A percentile compares a stretch with the other conserved stretches of the same genome.
Conservation (phyloP, 2,329 filamentous ascomycete species). For the Phaeosphaeria sp. region DNA sequence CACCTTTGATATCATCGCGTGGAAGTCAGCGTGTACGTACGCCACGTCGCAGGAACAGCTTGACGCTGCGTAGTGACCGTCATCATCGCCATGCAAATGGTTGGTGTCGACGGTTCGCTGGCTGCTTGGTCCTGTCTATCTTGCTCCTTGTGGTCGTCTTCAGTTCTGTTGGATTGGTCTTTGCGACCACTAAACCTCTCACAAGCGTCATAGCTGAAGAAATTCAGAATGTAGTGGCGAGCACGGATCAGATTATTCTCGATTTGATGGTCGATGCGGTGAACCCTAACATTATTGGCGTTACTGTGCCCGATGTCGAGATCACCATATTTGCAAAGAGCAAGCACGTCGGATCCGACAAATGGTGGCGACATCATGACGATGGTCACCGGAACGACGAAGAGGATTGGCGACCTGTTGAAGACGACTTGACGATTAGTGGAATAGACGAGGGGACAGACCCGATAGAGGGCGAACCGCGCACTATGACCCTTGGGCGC, state of each 20-base stretch:
- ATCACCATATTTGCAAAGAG: conserved; percentile 95
- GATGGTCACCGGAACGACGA: conserved; percentile 25
- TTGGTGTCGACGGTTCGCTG: conserved; percentile 78
- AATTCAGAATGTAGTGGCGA: conserved; percentile 89
- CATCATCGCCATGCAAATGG: conserved; percentile 60
- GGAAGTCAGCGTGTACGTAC: conserved; percentile 62
- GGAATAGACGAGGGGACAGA: conserved; percentile 64
- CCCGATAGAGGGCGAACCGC: conserved; percentile 68
- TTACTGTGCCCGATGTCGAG: conserved; percentile 85
- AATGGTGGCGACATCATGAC: conserved; percentile 50
- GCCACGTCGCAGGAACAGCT: conserved; percentile 60
- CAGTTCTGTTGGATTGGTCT: conserved; percentile 86
- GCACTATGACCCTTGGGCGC: conserved; percentile 90
- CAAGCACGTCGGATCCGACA: conserved; percentile 75
- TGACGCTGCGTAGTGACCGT: conserved; percentile 73
- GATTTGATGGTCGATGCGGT: conserved; percentile 86
- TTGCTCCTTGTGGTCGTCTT: conserved; percentile 82
- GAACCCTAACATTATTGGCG: conserved; percentile 91
- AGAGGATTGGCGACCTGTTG: conserved; percentile 36
- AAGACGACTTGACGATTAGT: conserved; percentile 13
- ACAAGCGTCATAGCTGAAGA: conserved; percentile 77
- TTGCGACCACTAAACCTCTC: conserved; percentile 89
- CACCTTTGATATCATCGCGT: conserved; percentile 74
- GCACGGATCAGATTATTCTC: conserved; percentile 93
- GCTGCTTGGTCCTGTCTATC: conserved; percentile 82